Percentiles rank a stretch among this genome's conserved stretches.
These are phyloP conservation scores for Parastagonospora nodorum DNA, from an alignment of 2,329 filamentous ascomycete genomes.

Conservation along the genomic window DNA sequence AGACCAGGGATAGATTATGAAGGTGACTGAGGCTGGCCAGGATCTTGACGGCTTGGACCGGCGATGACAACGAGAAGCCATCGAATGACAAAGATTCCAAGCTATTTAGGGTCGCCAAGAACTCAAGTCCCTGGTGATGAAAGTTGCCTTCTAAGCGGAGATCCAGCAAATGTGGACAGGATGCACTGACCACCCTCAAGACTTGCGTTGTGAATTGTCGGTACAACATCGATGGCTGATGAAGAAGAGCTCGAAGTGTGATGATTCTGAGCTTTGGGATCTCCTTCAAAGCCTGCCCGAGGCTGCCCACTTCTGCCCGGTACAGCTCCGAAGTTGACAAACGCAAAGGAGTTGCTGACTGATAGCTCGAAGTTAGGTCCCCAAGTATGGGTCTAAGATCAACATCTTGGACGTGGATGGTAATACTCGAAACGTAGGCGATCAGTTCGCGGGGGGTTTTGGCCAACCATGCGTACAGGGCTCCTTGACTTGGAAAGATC, in stretches of 20 bases:
- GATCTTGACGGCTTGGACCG: constrained; percentile 21
- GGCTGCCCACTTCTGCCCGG: constrained; percentile 23
- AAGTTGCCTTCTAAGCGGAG: constrained; percentile 33
- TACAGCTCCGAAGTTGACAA: constrained; percentile 34
- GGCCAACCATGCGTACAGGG: constrained; percentile 30
- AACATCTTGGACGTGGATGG: constrained; percentile 34
- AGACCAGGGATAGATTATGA: constrained; percentile 26
- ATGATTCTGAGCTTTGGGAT: constrained; percentile 26
- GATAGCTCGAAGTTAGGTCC: not conserved
- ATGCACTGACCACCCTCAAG: constrained; percentile 13
- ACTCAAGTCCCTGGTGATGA: constrained; percentile 26
- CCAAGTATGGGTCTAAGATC: constrained; percentile 30
- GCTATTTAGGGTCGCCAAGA: constrained; percentile 16
- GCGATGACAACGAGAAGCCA: constrained; percentile 27
- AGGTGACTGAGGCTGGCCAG: constrained; percentile 25
- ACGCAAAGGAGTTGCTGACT: not conserved
- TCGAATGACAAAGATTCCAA: constrained; percentile 33
- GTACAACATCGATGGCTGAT: constrained; percentile 32
- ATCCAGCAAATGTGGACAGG: constrained; percentile 20
- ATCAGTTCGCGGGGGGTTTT: constrained; percentile 18
- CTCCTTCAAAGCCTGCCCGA: constrained; percentile 16
- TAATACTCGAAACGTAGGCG: constrained; percentile 21
- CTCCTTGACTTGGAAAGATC: constrained; percentile 27
- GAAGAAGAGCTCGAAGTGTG: constrained; percentile 19
- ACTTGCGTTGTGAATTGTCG: constrained; percentile 26